Evolutionary conservation across 805 yeast genomes (phyloP), one percentile per base, ranked within the genome.

Genomic region (Kockiozyma suomiensis): DNA sequence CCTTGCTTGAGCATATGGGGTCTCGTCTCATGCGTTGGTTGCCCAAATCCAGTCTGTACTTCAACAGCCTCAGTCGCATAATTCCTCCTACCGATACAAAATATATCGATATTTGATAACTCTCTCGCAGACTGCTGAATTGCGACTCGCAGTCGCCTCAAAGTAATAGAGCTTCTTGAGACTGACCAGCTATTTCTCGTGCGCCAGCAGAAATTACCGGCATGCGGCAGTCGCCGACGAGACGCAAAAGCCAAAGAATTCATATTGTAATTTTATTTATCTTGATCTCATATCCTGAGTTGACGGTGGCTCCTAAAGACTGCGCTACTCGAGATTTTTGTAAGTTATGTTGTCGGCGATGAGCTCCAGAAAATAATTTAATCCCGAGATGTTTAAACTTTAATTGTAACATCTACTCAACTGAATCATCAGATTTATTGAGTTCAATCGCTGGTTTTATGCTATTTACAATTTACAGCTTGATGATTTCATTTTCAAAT

Each of bases 21-120:
- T 58, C 97, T 78, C 0, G 96, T 92, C 69, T 90, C 97, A 69
- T 81, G 83, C 13, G 90, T 76, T 0, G 98, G 94, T 74, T 93
- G 99, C 1, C 98, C 98, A 25, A 54, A 65, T 13, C 61, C 68
- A 17, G 48, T 40, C 33, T 50, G 63, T 25, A 46, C 50, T 8
- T 23, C 48, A 2, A 23, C 32, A 7, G 51, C 37, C 33, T 48
- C 51, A 4, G 51, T 48, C 12, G 19, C 51, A 32, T 33, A 45
- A 17, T 12, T 13, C 19, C 49, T 45, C 35, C 32, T 45, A 8
- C 42, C 2, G 13, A n/a, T 26, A 15, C 15, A 45, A 13, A 15
- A 26, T 25, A 1, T 15, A 5, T 17, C 13, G 4, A 35, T 2
- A 25, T 15, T 25, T 26, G 49, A 28, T 4, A 15, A n/a, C 10